Conservation (phyloP, 208 protist genomes). For the Novymonas esmeraldas region DNA sequence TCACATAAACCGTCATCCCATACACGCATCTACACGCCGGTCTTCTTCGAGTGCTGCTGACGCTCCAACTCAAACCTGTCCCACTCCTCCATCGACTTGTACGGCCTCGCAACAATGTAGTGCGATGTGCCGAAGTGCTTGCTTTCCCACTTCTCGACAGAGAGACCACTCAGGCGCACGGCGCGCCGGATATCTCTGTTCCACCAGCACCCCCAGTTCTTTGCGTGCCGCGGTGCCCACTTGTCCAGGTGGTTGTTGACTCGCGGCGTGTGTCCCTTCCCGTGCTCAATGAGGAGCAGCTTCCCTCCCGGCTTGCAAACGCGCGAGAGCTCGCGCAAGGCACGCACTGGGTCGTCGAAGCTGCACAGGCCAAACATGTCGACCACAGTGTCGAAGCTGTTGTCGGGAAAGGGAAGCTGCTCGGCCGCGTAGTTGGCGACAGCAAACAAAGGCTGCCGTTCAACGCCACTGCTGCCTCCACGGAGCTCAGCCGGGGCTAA, state of each 20-base stretch:
- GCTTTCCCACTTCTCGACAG: conserved; percentile 62
- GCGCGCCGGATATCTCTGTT: conserved; percentile 85
- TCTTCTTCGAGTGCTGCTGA: conserved; percentile 12
- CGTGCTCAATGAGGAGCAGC: conserved; percentile 90
- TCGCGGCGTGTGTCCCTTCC: conserved; percentile 57
- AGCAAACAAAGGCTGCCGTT: conserved; percentile 53
- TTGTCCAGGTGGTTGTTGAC: conserved; percentile 88
- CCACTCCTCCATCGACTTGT: conserved; percentile 80
- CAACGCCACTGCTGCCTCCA: conserved; percentile 11
- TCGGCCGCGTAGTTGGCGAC: conserved; percentile 83
- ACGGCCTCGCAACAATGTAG: conserved; percentile 84
- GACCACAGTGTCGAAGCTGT: conserved; percentile 91
- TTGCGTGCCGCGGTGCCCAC: conserved; percentile 82
- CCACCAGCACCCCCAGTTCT: conserved; percentile 91
- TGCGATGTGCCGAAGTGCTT: conserved; percentile 91
- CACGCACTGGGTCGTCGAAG: conserved; percentile 90
- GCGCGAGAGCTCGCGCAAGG: conserved; percentile 86
- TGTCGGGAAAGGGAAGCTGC: conserved; percentile 84
- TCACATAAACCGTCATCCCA: too few relatives aligned
- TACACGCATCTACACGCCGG: too few relatives aligned
- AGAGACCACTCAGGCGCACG: conserved; percentile 68
- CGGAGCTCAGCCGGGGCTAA: conserved; percentile 12
- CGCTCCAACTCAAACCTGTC: conserved; percentile 36
- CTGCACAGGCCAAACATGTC: conserved; percentile 93
- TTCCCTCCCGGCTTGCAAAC: conserved; percentile 90